phyloP scores from a whole-genome alignment of 1,139 yeast species.

The Geotrichum fermentans region DNA sequence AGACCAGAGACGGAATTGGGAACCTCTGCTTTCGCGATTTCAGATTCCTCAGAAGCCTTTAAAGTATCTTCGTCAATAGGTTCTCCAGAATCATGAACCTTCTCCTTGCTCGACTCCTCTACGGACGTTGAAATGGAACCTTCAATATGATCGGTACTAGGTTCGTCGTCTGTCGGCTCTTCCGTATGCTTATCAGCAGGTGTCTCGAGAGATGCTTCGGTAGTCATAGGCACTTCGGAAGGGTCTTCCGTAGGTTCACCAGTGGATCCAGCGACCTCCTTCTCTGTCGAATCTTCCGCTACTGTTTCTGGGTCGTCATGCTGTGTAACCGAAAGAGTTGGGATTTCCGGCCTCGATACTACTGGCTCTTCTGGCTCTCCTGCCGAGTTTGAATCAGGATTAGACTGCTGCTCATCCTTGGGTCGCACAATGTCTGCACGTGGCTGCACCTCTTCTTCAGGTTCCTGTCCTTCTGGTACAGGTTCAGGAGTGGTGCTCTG shows the following conservation, averaged over 20 bases:
- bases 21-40: not conserved
- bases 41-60: not conserved
- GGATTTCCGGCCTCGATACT: not conserved
- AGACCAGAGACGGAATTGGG: not conserved
- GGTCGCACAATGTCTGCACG: not conserved
- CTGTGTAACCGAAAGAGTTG: not conserved
- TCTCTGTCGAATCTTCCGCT: constrained; percentile 16
- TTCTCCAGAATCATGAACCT: not conserved
- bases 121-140: not conserved
- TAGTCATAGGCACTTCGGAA: constrained; percentile 13
- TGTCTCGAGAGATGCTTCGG: constrained; percentile 21
- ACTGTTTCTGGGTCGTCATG: constrained; percentile 18
- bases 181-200: not conserved
- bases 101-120: not conserved
- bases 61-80: not conserved
- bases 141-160: not conserved
- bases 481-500: constrained; percentile 3
- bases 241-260: constrained; percentile 28
- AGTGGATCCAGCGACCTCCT: constrained; percentile 19
- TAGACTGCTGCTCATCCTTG: no score
- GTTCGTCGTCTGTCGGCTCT: not conserved
- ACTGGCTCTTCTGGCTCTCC: not conserved
- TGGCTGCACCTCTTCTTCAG: constrained; percentile 1
- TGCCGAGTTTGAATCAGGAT: not conserved
- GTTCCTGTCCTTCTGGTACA: constrained; percentile 20